Conservation (phyloP, 305 asterid genomes). For the Rubia peregrina region DNA sequence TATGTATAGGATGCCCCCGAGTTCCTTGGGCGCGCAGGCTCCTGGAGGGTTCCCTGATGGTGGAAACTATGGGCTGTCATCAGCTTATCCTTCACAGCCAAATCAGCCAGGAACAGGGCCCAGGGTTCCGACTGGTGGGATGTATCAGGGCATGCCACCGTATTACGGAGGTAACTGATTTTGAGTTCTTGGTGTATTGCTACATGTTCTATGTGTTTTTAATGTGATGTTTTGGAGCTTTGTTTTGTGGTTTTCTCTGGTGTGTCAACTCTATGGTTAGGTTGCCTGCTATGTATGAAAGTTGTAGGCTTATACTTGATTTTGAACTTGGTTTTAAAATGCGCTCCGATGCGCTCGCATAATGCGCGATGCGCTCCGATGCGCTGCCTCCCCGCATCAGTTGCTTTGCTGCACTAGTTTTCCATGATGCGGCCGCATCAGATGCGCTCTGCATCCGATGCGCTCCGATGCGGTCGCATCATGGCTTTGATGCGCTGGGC, state of each 20-base stretch:
- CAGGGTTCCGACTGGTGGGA: constrained; percentile 59
- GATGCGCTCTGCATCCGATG: no score
- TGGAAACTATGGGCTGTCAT: constrained; percentile 50
- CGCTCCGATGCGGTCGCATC: no score
- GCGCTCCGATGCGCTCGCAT: no score
- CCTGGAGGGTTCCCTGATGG: constrained; percentile 72
- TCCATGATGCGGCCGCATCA: no score
- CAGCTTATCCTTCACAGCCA: constrained; percentile 46
- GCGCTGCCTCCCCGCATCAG: no score
- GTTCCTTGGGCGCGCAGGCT: constrained; percentile 52
- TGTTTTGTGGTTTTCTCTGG: not conserved
- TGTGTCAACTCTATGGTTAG: not conserved
- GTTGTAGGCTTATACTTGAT: not conserved
- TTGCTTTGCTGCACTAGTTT: no score
- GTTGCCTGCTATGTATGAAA: not conserved
- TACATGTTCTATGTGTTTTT: not conserved
- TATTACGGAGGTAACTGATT: constrained; percentile 69
- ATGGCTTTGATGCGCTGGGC: no score
- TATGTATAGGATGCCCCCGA: constrained; percentile 58
- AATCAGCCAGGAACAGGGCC: constrained; percentile 59
- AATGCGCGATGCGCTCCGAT: no score
- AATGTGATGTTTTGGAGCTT: not conserved
- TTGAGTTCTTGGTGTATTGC: not conserved
- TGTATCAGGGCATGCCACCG: constrained; percentile 85
- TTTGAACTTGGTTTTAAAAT: no score